Conservation (phyloP, 768 basidiomycete genomes). For the Lactarius psammicola region DNA sequence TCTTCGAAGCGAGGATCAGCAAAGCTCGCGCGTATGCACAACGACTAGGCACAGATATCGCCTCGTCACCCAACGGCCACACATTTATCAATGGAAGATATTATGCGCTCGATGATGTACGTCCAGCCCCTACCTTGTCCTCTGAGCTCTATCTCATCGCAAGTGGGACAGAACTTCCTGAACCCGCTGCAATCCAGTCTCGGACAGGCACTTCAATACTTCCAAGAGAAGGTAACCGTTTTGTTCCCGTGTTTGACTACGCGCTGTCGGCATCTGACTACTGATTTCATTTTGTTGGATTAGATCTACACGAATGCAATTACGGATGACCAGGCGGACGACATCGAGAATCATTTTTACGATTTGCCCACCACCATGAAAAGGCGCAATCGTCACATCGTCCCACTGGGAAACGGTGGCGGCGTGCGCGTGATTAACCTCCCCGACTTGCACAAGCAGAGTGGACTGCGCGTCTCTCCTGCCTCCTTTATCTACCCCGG, state of each 20-base stretch:
- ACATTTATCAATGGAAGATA: slow-evolving; percentile 49
- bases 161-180: slow-evolving; percentile 55
- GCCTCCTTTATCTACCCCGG: slow-evolving; percentile 64
- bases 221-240: slow-evolving; percentile 60
- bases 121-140: background rate
- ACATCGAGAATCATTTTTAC: slow-evolving; percentile 80
- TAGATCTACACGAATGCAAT: slow-evolving; percentile 58
- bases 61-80: slow-evolving; percentile 36
- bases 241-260: background rate
- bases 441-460: slow-evolving; percentile 49
- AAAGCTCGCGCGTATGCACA: slow-evolving; percentile 36
- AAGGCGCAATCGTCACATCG: slow-evolving; percentile 75
- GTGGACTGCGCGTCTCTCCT: slow-evolving; percentile 43
- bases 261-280: slow-evolving; percentile 9
- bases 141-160: background rate
- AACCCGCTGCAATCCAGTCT: slow-evolving; percentile 61
- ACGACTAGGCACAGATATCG: slow-evolving; percentile 36
- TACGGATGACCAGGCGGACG: slow-evolving; percentile 49
- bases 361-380: slow-evolving; percentile 72
- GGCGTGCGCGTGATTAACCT: slow-evolving; percentile 55
- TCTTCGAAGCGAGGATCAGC: slow-evolving; percentile 23
- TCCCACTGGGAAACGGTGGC: slow-evolving; percentile 48
- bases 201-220: slow-evolving; percentile 55
- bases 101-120: slow-evolving; percentile 15
- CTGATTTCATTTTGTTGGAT: background rate